phyloP scores from a whole-genome alignment of 2,329 filamentous ascomycete species.

The Alternaria gansuensis region DNA sequence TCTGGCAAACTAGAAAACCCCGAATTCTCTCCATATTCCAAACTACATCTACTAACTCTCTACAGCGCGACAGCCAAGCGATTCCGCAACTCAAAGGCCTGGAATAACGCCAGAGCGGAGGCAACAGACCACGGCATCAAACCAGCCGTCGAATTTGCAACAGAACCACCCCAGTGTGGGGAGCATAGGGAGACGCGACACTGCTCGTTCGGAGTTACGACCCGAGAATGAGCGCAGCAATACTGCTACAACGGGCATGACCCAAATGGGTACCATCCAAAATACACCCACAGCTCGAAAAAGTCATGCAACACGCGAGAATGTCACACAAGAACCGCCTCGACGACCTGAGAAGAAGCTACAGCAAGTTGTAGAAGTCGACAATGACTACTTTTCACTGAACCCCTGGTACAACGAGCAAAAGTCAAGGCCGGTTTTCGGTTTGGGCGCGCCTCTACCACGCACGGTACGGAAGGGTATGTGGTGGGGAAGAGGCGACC shows the following conservation, averaged over 20 bases:
- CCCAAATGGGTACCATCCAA: conserved; percentile 25
- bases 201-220: conserved; percentile 16
- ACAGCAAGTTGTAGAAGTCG: conserved; percentile 51
- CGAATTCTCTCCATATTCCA: background rate
- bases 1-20: background rate
- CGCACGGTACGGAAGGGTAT: conserved; percentile 64
- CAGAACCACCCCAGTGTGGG: conserved; percentile 25
- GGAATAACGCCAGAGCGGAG: conserved; percentile 14
- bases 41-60: background rate
- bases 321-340: conserved; percentile 19
- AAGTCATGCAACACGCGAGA: conserved; percentile 24
- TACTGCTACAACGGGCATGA: conserved; percentile 22
- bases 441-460: conserved; percentile 63
- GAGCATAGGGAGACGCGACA: conserved; percentile 32
- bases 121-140: conserved; percentile 18
- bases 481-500: conserved; percentile 56
- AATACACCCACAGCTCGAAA: conserved; percentile 26
- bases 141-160: conserved; percentile 20
- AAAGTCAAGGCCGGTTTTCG: conserved; percentile 63
- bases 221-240: conserved; percentile 17
- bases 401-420: conserved; percentile 66
- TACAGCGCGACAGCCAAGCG: conserved; percentile 10
- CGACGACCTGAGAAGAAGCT: conserved; percentile 40
- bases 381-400: conserved; percentile 62
- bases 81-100: conserved; percentile 6